Conservation (phyloP, 257 asterid species). For the Plectranthus barbatus region DNA sequence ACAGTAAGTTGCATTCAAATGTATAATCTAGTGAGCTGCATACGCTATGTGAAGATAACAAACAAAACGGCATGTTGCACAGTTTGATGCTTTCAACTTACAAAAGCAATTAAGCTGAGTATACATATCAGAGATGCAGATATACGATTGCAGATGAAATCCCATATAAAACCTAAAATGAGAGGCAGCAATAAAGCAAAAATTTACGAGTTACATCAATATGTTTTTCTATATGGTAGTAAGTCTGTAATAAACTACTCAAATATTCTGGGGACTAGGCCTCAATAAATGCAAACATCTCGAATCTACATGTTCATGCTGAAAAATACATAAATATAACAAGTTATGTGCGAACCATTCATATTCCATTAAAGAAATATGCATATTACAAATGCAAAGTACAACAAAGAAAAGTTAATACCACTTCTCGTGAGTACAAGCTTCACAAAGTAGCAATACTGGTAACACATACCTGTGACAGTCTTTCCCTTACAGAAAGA, state of each 20-base stretch:
- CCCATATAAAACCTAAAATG: neutral
- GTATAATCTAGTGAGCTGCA: neutral
- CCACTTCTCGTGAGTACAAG: neutral
- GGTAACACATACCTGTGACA: constrained; percentile 48
- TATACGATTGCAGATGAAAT: no score
- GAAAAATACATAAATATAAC: neutral
- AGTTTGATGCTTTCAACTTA: neutral
- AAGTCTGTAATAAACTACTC: neutral
- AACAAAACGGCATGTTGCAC: neutral
- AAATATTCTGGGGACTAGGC: no score
- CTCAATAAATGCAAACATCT: no score
- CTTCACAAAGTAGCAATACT: neutral
- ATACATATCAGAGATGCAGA: neutral
- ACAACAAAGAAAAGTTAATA: no score
- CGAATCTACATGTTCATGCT: no score
- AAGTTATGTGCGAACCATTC: no score
- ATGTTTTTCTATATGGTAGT: no score
- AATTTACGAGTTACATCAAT: no score
- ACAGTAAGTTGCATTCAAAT: constrained; percentile 5
- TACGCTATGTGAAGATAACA: neutral
- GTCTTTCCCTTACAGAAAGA: constrained; percentile 59
- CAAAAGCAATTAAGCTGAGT: neutral
- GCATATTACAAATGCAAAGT: no score
- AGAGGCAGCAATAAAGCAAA: no score
- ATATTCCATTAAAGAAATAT: no score